Evolutionary conservation across 2,329 filamentous ascomycete genomes (phyloP).

Genomic region (Tolypocladium cylindrosporum): DNA sequence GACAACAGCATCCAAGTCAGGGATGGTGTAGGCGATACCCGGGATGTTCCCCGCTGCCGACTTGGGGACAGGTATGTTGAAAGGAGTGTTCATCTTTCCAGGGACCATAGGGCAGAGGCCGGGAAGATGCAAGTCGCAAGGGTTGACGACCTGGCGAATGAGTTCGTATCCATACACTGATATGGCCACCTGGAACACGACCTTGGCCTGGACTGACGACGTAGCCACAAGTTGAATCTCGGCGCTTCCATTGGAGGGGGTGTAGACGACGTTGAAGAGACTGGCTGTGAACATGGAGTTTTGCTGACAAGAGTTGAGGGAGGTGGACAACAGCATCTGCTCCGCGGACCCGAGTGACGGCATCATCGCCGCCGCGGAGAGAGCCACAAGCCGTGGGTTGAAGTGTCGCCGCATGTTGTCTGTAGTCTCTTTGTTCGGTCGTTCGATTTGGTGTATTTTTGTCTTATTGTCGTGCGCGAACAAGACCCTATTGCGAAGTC

Average conservation of each 20-base stretch:
- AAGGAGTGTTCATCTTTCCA: conserved; percentile 66
- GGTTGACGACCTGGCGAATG: conserved; percentile 58
- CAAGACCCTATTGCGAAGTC: no score
- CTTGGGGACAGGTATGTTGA: conserved; percentile 51
- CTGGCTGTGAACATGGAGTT: conserved; percentile 81
- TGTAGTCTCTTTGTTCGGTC: background rate
- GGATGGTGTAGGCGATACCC: conserved; percentile 77
- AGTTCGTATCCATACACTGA: conserved; percentile 75
- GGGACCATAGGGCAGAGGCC: conserved; percentile 88
- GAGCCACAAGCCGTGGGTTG: conserved; percentile 31
- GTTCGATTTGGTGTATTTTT: background rate
- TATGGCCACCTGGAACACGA: conserved; percentile 66
- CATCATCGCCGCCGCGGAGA: conserved; percentile 33
- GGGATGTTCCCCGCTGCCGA: conserved; percentile 58
- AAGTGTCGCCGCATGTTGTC: conserved; percentile 34
- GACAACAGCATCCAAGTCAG: conserved; percentile 82
- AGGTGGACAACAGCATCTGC: conserved; percentile 67
- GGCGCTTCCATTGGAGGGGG: conserved; percentile 62
- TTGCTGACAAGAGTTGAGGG: conserved; percentile 74
- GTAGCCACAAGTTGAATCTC: conserved; percentile 69
- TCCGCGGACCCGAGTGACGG: conserved; percentile 44
- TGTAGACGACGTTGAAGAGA: conserved; percentile 77
- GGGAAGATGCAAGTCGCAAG: conserved; percentile 58
- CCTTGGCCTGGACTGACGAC: conserved; percentile 72
- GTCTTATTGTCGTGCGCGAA: background rate